Conservation (phyloP, 1,139 yeast genomes). For the Candida tunisiensis region DNA sequence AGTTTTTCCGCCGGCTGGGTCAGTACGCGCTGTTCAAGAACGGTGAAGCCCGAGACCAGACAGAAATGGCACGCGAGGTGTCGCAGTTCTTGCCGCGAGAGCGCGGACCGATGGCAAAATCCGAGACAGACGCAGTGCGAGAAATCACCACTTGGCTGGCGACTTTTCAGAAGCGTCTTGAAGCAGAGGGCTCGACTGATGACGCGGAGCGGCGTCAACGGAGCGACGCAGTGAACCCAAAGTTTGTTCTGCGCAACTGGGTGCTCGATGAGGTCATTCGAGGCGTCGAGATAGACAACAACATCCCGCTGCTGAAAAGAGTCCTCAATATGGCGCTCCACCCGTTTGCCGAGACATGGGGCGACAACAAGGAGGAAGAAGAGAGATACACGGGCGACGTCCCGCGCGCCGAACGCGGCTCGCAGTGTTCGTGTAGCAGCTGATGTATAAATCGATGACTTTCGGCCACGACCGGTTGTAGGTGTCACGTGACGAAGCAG, state of each 20-base stretch:
- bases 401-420: conserved; percentile 10
- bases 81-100: conserved; percentile 14
- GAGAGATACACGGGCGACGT: conserved; percentile 12
- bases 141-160: conserved; percentile 23
- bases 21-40: conserved; percentile 16
- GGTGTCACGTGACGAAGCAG: too few species aligned
- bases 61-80: conserved; percentile 17
- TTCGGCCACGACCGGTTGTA: too few species aligned
- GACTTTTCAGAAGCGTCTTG: conserved; percentile 24
- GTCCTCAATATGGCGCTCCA: conserved; percentile 19
- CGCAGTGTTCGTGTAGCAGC: conserved; percentile 16
- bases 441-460: conserved; percentile 7
- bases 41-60: conserved; percentile 3
- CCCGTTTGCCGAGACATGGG: conserved; percentile 22
- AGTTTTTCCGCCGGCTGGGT: conserved; percentile 54
- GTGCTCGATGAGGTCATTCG: conserved; percentile 72
- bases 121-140: conserved; percentile 16
- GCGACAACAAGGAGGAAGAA: background rate
- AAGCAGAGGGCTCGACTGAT: conserved; percentile 20
- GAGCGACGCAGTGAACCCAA: conserved; percentile 45
- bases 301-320: conserved; percentile 12
- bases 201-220: conserved; percentile 20
- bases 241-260: conserved; percentile 76
- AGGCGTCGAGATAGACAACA: conserved; percentile 12
- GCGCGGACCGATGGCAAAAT: too few species aligned